Evolutionary conservation across 2,329 filamentous ascomycete species (phyloP).

Genomic region (Calonectria pseudoturangicola): DNA sequence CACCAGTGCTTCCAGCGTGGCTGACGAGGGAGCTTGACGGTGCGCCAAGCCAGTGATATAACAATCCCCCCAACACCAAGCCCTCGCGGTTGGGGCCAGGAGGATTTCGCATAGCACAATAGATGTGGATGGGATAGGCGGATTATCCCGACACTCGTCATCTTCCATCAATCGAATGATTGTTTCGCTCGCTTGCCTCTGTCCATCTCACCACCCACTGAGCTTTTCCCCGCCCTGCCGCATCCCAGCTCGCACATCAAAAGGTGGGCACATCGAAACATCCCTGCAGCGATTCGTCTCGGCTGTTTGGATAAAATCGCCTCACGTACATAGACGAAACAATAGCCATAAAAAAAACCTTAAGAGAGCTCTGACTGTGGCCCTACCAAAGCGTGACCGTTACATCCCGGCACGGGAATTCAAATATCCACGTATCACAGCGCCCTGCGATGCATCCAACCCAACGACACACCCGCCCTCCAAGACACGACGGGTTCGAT

Average conservation of each 20-base stretch:
- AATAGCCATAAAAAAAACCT: conserved; percentile 37
- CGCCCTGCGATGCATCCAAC: conserved; percentile 1
- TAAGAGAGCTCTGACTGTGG: conserved; percentile 40
- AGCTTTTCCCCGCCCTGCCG: conserved; percentile 26
- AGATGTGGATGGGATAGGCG: conserved; percentile 7
- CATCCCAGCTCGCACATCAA: conserved; percentile 25
- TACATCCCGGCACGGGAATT: conserved; percentile 43
- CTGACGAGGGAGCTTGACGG: conserved; percentile 69
- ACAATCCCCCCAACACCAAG: background rate
- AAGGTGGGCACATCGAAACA: conserved; percentile 44
- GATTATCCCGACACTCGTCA: background rate
- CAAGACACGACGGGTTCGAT: conserved; percentile 32
- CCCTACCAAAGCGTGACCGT: background rate
- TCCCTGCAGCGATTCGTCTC: conserved; percentile 42
- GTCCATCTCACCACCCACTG: conserved; percentile 28
- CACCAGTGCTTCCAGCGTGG: conserved; percentile 77
- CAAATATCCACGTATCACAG: conserved; percentile 50
- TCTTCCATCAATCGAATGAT: conserved; percentile 54
- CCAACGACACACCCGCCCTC: conserved; percentile 20
- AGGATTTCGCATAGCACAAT: background rate
- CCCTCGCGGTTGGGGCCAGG: background rate
- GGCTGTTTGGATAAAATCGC: conserved; percentile 46
- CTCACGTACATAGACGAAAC: conserved; percentile 33
- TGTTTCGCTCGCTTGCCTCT: conserved; percentile 31
- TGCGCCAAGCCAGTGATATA: conserved; percentile 41